Conservation (phyloP, 2,329 filamentous ascomycete species). For the Fusarium decemcellulare region DNA sequence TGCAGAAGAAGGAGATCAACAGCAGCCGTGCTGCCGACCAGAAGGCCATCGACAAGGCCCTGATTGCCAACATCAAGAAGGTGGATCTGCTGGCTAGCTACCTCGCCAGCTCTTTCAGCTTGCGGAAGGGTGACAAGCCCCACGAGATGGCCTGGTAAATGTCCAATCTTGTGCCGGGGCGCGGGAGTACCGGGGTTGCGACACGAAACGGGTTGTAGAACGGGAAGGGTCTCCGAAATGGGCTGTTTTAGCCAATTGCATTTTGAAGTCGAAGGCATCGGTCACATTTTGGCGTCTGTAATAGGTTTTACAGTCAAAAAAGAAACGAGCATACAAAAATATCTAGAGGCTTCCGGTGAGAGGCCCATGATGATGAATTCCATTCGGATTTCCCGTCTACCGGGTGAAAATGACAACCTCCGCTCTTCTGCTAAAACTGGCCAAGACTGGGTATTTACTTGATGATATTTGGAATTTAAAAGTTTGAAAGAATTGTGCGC, state of each 20-base stretch:
- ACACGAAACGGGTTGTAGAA: slow-evolving; percentile 60
- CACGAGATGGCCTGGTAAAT: slow-evolving; percentile 99
- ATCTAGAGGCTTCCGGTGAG: slow-evolving; percentile 53
- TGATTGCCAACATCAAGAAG: slow-evolving; percentile 98
- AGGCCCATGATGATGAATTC: slow-evolving; percentile 51
- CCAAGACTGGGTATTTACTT: slow-evolving; percentile 38
- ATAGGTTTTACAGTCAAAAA: slow-evolving; percentile 74
- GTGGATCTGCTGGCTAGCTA: slow-evolving; percentile 94
- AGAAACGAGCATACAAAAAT: slow-evolving; percentile 59
- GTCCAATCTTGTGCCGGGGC: slow-evolving; percentile 49
- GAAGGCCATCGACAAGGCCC: slow-evolving; percentile 97
- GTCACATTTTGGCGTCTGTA: slow-evolving; percentile 78
- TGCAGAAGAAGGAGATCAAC: slow-evolving; percentile 96
- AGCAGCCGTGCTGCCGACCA: slow-evolving; percentile 96
- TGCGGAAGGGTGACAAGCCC: slow-evolving; percentile 99
- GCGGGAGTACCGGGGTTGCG: slow-evolving; percentile 49
- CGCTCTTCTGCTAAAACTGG: slow-evolving; percentile 22
- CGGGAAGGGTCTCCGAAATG: slow-evolving; percentile 62
- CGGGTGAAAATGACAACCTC: slow-evolving; percentile 38
- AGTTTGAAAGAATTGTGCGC: slow-evolving; percentile 27
- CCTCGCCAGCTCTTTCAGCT: slow-evolving; percentile 95
- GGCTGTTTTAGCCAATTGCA: slow-evolving; percentile 75
- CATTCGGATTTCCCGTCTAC: slow-evolving; percentile 41
- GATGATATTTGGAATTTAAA: slow-evolving; percentile 30
- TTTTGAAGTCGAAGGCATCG: slow-evolving; percentile 76